Conservation (phyloP, 2,329 filamentous ascomycete species). For the Penicillium frequentans region DNA sequence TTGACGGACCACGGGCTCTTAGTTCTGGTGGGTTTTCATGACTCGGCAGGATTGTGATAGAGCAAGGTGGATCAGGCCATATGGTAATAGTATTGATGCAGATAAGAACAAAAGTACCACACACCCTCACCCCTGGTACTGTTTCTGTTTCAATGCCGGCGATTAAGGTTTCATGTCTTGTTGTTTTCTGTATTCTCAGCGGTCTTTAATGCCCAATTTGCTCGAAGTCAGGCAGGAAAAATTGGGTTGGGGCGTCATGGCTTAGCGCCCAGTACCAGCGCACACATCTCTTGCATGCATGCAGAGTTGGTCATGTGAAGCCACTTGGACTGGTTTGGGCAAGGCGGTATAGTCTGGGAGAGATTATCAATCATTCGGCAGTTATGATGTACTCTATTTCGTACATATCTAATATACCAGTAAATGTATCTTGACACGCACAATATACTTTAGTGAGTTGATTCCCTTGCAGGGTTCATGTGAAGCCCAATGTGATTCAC, state of each 20-base stretch:
- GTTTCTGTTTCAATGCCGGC: background rate
- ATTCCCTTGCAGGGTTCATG: background rate
- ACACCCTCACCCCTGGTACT: background rate
- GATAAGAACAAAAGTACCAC: background rate
- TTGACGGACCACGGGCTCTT: background rate
- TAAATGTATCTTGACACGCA: background rate
- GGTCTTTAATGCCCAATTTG: slow-evolving; percentile 4
- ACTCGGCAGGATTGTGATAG: background rate
- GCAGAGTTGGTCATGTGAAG: slow-evolving; percentile 38
- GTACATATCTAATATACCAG: background rate
- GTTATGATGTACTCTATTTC: background rate
- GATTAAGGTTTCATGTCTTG: background rate
- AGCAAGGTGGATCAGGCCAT: background rate
- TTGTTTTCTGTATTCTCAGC: too few relatives aligned
- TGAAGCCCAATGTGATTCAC: background rate
- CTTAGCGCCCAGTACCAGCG: slow-evolving; percentile 21
- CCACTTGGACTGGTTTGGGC: slow-evolving; percentile 7
- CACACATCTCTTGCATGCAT: slow-evolving; percentile 35
- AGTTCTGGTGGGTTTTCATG: background rate
- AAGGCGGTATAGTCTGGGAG: background rate
- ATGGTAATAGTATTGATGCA: background rate
- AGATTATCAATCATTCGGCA: background rate
- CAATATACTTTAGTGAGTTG: background rate
- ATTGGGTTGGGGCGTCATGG: slow-evolving; percentile 5
- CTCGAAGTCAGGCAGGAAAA: slow-evolving; percentile 12